Percentiles rank a stretch among this genome's conserved stretches.
phyloP scores from a whole-genome alignment of 2,329 filamentous ascomycete species.

The Fusarium sarcochroum region DNA sequence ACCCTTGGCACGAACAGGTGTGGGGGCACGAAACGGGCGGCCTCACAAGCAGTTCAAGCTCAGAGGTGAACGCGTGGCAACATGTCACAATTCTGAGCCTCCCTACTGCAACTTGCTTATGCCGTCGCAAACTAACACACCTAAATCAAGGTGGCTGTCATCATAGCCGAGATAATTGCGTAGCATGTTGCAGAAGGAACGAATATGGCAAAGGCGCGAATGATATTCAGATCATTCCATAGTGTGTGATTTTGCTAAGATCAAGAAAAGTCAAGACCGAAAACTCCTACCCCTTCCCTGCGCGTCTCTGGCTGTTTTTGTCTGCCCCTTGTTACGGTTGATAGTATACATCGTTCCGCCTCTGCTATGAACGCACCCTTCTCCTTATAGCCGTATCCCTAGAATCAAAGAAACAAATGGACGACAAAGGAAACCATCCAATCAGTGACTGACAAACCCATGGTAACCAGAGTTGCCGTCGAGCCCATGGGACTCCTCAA shows the following conservation, averaged over 20 bases:
- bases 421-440: not conserved
- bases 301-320: conserved; percentile 32
- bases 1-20: conserved; percentile 32
- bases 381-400: conserved; percentile 38
- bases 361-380: conserved; percentile 36
- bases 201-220: not conserved
- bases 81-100: conserved; percentile 20
- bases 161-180: not conserved
- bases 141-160: not conserved
- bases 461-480: conserved; percentile 25
- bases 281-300: conserved; percentile 45
- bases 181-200: not conserved
- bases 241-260: conserved; percentile 19
- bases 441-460: conserved; percentile 29
- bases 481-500: conserved; percentile 42
- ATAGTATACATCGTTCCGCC: conserved; percentile 40
- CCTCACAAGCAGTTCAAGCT: conserved; percentile 30
- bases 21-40: conserved; percentile 40
- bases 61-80: conserved; percentile 40
- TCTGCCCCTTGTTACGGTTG: conserved; percentile 23
- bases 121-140: not conserved
- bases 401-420: conserved; percentile 24
- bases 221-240: conserved; percentile 10
- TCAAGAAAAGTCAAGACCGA: conserved; percentile 38
- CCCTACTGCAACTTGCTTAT: conserved; percentile 3